phyloP scores from a whole-genome alignment of 176 grass and related monocot genomes.

The Oryza longistaminata region DNA sequence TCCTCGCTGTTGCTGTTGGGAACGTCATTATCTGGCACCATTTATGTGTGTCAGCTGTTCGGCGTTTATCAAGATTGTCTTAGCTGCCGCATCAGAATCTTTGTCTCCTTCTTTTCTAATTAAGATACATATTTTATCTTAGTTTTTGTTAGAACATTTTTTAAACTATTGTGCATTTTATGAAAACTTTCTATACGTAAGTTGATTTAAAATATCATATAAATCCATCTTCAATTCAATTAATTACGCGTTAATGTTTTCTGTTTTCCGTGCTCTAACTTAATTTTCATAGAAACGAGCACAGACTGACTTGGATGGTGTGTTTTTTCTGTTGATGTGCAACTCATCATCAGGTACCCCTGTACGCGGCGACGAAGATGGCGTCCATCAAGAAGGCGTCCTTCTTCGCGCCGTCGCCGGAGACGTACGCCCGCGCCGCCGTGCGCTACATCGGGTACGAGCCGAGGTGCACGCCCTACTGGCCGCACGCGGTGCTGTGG shows the following conservation, averaged over 20 bases:
- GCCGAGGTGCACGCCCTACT: conserved; percentile 67
- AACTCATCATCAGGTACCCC: conserved; percentile 42
- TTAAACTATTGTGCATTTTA: too few species aligned
- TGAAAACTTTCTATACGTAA: too few species aligned
- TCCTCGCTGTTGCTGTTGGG: not conserved
- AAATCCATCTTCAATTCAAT: too few species aligned
- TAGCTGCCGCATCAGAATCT: too few species aligned
- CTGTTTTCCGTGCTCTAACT: too few species aligned
- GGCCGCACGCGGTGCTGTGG: conserved; percentile 69
- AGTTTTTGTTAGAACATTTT: too few species aligned
- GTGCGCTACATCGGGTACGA: conserved; percentile 68
- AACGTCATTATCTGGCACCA: not conserved
- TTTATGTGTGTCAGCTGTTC: not conserved
- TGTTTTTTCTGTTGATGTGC: not conserved
- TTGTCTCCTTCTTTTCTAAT: too few species aligned
- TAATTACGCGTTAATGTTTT: too few species aligned
- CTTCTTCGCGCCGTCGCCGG: conserved; percentile 58
- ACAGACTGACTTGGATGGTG: not conserved
- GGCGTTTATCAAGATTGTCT: too few species aligned
- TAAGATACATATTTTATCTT: too few species aligned
- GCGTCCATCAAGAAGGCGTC: conserved; percentile 51
- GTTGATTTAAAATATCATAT: too few species aligned
- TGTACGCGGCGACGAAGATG: conserved; percentile 84
- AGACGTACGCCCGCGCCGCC: conserved; percentile 56
- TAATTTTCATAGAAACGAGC: too few species aligned